These are phyloP conservation scores for Trichaptum fuscoviolaceum DNA, from an alignment of 768 basidiomycete species.

Conservation along the genomic window DNA sequence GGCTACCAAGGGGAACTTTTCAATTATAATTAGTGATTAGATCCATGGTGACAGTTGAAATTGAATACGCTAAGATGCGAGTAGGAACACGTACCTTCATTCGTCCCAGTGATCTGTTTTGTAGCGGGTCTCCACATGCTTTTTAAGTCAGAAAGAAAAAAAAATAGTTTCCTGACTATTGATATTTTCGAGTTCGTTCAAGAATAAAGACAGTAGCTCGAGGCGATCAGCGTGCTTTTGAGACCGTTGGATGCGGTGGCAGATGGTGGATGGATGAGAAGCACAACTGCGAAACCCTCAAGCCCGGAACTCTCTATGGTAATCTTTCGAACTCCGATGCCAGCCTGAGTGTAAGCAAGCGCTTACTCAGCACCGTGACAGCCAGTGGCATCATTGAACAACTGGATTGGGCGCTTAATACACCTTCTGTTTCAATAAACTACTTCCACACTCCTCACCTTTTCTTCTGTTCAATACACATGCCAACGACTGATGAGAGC, in stretches of 20 bases:
- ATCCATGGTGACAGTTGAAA: constrained; percentile 7
- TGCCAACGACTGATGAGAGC: background rate
- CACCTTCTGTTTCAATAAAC: too few relatives aligned
- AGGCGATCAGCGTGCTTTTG: constrained; percentile 1
- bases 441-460: background rate
- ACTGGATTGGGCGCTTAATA: background rate
- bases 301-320: background rate
- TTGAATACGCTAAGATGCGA: constrained; percentile 6
- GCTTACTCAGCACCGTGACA: background rate
- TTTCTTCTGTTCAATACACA: background rate
- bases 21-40: constrained; percentile 15
- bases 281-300: background rate
- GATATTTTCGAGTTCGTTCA: background rate
- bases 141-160: constrained; percentile 30
- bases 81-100: constrained; percentile 64
- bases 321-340: background rate
- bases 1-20: constrained; percentile 74
- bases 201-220: constrained; percentile 15
- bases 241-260: background rate
- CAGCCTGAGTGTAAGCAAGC: too few relatives aligned
- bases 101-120: constrained; percentile 86
- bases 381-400: background rate
- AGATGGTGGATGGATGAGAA: background rate
- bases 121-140: constrained; percentile 87
- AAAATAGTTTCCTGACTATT: constrained; percentile 16